Base-by-base conservation (phyloP, 805 yeast species). In the Candida koratica region DNA sequence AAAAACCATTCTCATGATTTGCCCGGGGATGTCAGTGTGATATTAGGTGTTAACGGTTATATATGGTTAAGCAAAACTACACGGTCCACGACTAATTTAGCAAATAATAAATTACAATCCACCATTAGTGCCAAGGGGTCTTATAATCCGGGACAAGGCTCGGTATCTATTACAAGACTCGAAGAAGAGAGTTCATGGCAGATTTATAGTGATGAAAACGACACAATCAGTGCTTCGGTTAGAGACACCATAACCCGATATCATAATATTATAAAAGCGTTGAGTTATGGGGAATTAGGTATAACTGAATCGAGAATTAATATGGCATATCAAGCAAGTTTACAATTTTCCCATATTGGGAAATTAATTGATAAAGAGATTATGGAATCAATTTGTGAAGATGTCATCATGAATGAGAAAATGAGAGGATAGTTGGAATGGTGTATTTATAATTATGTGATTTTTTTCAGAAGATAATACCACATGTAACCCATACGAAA, bases 171-270 rank as follows among this genome's bases (percentile, higher is more conserved):
- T 35, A 88, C 96, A 9, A 72, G 95, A 47, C 64, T 93, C 32
- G 96, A 89, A 55, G 93, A 85, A 57, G 96, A 89, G 52, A 81
- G 94, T 18, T 83, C 96, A 1, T 81, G 94, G 93, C 95, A 89
- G 55, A 90, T 93, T 26, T 93, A 93, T 63, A 80, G 90, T 35
- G 97, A 94, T 60, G 73, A 75, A 41, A 94, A 93, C 55, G 96
- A 87, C 44, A 51, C 60, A n/a, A 79, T 93, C 14, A 64, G 84
- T 5, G 60, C 69, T 18, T 66, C 74, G 12, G 69, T 77, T 12
- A 75, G 90, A 46, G 75, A 73, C 42, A 82, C 87, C 6, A 89
- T 93, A 20, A 73, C 94, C 2, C 70, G 97, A 43, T 93, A 93
- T 58, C 75, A 82, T 34, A 87, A 87, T 56, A 89, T 93, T 45